Conservation (phyloP, 2,329 filamentous ascomycete species). For the Scedosporium boydii region DNA sequence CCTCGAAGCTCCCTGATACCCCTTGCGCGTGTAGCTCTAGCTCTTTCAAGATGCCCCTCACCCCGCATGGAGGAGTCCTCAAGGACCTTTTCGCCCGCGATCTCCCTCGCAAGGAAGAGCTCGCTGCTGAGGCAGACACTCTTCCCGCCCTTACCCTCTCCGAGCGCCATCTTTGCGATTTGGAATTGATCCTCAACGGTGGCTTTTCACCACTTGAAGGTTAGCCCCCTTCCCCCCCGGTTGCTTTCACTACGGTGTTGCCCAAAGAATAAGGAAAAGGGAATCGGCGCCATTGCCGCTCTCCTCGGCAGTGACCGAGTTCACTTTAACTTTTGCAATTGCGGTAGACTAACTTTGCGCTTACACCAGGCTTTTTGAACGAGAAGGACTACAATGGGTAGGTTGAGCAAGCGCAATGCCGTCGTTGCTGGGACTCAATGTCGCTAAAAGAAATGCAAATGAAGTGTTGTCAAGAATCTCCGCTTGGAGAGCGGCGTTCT, state of each 20-base stretch:
- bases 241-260: background rate
- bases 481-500: slow-evolving; percentile 82
- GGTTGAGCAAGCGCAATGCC: slow-evolving; percentile 15
- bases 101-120: slow-evolving; percentile 69
- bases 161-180: slow-evolving; percentile 94
- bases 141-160: slow-evolving; percentile 77
- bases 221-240: slow-evolving; percentile 22
- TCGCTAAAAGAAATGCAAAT: slow-evolving; percentile 16
- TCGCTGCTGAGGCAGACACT: slow-evolving; percentile 73
- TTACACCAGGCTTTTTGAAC: slow-evolving; percentile 75
- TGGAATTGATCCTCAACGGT: slow-evolving; percentile 94
- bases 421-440: background rate
- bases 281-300: background rate
- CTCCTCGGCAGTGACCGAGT: slow-evolving; percentile 4
- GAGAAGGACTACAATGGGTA: slow-evolving; percentile 95
- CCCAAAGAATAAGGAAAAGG: no score
- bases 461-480: slow-evolving; percentile 77
- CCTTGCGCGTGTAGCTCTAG: background rate
- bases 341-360: background rate
- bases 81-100: slow-evolving; percentile 97
- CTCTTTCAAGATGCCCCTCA: slow-evolving; percentile 49
- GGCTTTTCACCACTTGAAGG: slow-evolving; percentile 97
- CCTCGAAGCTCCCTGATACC: background rate
- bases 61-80: slow-evolving; percentile 83
- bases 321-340: no score